phyloP scores from a whole-genome alignment of 148 eudicot species.

The Amaranthus palmeri region DNA sequence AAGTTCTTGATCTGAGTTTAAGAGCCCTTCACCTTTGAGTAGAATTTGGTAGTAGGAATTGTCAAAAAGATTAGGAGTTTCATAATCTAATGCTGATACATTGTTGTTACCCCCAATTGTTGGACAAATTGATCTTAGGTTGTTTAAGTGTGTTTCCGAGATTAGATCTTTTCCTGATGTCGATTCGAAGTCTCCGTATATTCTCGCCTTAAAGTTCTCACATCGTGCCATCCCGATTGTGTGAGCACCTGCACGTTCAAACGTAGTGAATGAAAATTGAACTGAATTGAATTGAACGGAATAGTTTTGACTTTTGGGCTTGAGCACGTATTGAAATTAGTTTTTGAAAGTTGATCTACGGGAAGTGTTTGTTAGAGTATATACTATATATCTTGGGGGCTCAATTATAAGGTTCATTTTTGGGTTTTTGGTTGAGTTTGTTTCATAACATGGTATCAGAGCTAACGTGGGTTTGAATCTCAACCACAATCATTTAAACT shows the following conservation, averaged over 20 bases:
- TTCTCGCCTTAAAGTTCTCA: constrained; percentile 58
- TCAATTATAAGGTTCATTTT: too few relatives aligned
- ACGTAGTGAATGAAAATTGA: too few relatives aligned
- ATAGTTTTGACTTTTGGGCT: too few relatives aligned
- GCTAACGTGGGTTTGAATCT: too few relatives aligned
- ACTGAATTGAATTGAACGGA: too few relatives aligned
- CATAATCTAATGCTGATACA: constrained; percentile 62
- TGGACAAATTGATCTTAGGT: constrained; percentile 56
- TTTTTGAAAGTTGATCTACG: too few relatives aligned
- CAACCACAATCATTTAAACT: too few relatives aligned
- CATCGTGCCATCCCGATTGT: constrained; percentile 94
- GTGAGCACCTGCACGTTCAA: constrained; percentile 63
- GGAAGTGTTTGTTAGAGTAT: too few relatives aligned
- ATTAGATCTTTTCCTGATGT: constrained; percentile 50
- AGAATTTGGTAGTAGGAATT: constrained; percentile 73
- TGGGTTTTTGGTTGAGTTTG: too few relatives aligned
- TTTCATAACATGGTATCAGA: too few relatives aligned
- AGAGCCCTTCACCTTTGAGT: constrained; percentile 69
- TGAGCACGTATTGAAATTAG: too few relatives aligned
- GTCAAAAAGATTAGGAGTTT: constrained; percentile 72
- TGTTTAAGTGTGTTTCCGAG: constrained; percentile 45
- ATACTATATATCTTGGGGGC: too few relatives aligned
- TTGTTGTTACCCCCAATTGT: constrained; percentile 54
- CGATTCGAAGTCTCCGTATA: constrained; percentile 68
- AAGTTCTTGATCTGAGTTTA: constrained; percentile 82